Percentiles rank a stretch among this genome's conserved stretches.
These are phyloP conservation scores for Umbelopsis sp. DNA, from an alignment of 192 early-diverging fungal genomes.

Conservation along the genomic window DNA sequence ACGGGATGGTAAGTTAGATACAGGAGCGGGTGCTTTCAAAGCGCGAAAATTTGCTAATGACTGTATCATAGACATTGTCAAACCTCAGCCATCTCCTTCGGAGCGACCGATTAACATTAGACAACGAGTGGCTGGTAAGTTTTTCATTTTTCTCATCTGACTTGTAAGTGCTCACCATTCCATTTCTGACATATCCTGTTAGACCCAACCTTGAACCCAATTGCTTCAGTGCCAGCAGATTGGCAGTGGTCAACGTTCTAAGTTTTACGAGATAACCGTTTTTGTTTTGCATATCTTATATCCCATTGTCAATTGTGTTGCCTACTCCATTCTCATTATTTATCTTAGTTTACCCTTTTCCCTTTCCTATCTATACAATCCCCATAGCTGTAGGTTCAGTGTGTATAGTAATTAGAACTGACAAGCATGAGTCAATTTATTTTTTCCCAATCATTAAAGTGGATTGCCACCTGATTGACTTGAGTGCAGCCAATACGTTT, in stretches of 20 bases:
- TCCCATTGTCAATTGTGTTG: background rate
- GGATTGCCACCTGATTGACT: too few species aligned
- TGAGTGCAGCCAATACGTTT: too few species aligned
- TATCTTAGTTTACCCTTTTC: constrained; percentile 7
- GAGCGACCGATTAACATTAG: constrained; percentile 5
- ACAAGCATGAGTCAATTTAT: too few species aligned
- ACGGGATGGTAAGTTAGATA: constrained; percentile 28
- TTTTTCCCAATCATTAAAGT: too few species aligned
- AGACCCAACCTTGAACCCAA: constrained; percentile 21
- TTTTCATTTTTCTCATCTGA: background rate
- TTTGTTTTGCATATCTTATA: background rate
- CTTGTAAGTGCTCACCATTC: background rate
- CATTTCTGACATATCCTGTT: background rate
- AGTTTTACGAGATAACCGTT: background rate
- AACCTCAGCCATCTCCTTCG: background rate
- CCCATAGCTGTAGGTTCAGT: too few species aligned
- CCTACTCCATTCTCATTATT: background rate
- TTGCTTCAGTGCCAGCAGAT: constrained; percentile 28
- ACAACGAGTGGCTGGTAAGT: constrained; percentile 12
- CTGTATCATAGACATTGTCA: constrained; percentile 3
- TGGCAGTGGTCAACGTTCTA: constrained; percentile 42
- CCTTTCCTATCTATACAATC: too few species aligned
- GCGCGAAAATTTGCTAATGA: background rate
- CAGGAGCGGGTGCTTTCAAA: background rate
- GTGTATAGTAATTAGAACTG: too few species aligned